Conservation (phyloP, 768 basidiomycete species). For the Pisolithus microcarpus region DNA sequence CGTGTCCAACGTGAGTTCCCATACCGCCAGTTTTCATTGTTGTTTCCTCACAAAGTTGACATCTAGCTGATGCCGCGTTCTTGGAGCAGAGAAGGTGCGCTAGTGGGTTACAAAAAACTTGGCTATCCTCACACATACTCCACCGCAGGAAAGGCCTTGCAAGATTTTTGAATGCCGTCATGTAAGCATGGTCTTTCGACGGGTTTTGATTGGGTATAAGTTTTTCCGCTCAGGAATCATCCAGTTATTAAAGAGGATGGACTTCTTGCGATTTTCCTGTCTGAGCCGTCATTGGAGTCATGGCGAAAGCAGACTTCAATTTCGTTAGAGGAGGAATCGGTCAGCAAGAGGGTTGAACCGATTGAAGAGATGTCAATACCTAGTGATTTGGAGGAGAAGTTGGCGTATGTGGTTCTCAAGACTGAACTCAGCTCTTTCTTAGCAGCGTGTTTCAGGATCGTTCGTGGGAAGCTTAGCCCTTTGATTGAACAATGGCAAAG, state of each 20-base stretch:
- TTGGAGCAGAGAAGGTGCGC: constrained; percentile 80
- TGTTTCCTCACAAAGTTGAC: constrained; percentile 6
- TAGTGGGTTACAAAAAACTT: not conserved
- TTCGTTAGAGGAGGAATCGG: constrained; percentile 83
- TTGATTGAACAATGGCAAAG: constrained; percentile 91
- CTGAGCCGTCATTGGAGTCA: constrained; percentile 74
- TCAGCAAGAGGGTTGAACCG: constrained; percentile 67
- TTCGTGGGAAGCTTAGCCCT: constrained; percentile 67
- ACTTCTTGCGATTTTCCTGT: constrained; percentile 71
- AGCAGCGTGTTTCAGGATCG: constrained; percentile 40
- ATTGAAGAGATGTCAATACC: constrained; percentile 91
- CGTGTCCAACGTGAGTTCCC: constrained; percentile 71
- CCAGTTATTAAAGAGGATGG: constrained; percentile 88
- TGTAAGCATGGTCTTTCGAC: constrained; percentile 39
- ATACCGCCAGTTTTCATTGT: not conserved
- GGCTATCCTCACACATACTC: not conserved
- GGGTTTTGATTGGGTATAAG: not conserved
- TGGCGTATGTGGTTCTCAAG: constrained; percentile 43
- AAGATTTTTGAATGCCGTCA: constrained; percentile 71
- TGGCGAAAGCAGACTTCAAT: constrained; percentile 80
- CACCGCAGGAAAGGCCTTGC: constrained; percentile 63
- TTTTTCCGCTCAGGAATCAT: constrained; percentile 61
- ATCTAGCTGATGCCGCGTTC: constrained; percentile 77
- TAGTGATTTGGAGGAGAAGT: constrained; percentile 85
- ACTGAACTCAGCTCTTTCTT: not conserved